Percentiles rank a stretch among this genome's conserved stretches.
Conservation (phyloP, 768 basidiomycete genomes). For the Calocera cornea region DNA sequence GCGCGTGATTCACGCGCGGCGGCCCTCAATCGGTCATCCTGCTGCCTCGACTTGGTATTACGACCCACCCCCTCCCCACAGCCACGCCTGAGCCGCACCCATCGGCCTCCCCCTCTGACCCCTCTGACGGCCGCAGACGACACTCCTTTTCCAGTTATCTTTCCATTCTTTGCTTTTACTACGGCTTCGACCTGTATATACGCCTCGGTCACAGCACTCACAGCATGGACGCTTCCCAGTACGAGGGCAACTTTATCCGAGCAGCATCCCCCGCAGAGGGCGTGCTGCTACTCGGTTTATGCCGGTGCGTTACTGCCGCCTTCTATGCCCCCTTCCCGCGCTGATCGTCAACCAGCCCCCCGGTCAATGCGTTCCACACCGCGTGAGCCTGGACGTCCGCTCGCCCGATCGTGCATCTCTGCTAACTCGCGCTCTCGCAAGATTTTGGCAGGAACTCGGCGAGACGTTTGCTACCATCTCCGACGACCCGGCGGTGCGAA, state of each 20-base stretch:
- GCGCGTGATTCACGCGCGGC: no score
- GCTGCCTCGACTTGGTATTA: neutral
- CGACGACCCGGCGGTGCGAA: constrained; percentile 45
- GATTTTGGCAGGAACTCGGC: constrained; percentile 55
- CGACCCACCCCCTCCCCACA: neutral
- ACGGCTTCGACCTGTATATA: neutral
- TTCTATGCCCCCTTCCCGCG: neutral
- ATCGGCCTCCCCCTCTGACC: neutral
- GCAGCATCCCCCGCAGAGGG: constrained; percentile 26
- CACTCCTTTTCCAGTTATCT: neutral
- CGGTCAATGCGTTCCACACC: constrained; percentile 52
- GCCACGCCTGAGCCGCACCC: neutral
- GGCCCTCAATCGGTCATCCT: neutral
- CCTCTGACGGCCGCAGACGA: neutral
- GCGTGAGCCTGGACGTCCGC: constrained; percentile 27
- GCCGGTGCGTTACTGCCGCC: constrained; percentile 22
- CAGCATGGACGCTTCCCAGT: neutral
- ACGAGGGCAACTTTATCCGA: constrained; percentile 23
- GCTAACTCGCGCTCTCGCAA: neutral
- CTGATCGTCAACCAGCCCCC: constrained; percentile 29
- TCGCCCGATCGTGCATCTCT: neutral
- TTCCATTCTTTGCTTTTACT: neutral
- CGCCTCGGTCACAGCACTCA: neutral
- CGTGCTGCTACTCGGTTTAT: constrained; percentile 31
- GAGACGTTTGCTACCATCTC: constrained; percentile 43